Conservation (phyloP, 768 basidiomycete species). For the Tylopilus sp. region DNA sequence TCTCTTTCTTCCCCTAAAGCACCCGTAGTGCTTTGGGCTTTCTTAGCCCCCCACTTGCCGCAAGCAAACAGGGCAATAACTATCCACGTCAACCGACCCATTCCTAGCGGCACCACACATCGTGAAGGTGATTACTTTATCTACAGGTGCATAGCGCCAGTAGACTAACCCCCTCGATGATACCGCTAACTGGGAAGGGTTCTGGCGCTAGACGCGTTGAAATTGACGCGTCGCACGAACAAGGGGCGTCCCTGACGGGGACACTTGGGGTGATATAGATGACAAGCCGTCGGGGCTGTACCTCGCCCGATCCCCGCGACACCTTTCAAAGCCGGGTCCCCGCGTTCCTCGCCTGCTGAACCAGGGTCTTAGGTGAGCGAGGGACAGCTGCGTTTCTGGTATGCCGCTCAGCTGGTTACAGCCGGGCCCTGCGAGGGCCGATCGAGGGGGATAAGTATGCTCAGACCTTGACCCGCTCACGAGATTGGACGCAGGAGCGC, state of each 20-base stretch:
- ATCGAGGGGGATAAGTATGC: conserved; percentile 31
- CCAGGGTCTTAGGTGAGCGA: conserved; percentile 42
- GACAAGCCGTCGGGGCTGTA: not conserved
- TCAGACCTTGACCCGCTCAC: not conserved
- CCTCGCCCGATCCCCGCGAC: conserved; percentile 53
- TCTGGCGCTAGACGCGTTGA: no score
- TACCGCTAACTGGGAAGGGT: no score
- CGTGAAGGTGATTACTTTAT: no score
- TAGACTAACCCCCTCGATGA: no score
- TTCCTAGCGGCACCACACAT: no score
- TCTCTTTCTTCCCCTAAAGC: conserved; percentile 15
- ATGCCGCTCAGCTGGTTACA: conserved; percentile 56
- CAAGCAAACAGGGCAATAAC: no score
- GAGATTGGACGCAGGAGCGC: not conserved
- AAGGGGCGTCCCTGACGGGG: conserved; percentile 16
- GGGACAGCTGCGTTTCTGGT: conserved; percentile 56
- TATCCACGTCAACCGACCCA: no score
- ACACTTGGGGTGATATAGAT: conserved; percentile 15
- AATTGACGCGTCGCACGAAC: not conserved
- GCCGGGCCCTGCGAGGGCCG: conserved; percentile 59
- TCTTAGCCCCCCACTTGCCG: not conserved
- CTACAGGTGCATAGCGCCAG: no score
- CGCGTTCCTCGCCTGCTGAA: conserved; percentile 14
- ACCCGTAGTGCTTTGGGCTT: not conserved
- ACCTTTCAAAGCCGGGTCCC: conserved; percentile 44